Base-by-base conservation (phyloP, 2,329 filamentous ascomycete species). In the Colletotrichum tamarilloi region DNA sequence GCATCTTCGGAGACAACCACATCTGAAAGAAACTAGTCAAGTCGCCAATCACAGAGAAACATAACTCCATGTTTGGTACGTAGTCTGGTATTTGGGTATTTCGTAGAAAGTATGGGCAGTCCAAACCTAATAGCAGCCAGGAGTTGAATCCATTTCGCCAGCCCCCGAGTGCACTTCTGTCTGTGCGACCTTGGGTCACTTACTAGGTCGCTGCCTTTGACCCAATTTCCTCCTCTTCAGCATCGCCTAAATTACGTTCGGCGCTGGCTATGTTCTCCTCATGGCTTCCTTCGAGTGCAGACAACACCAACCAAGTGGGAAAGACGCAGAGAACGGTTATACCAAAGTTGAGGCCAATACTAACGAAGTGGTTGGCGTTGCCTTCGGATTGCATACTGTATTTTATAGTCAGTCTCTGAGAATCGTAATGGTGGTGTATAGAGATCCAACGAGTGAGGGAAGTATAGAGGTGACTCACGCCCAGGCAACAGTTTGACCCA, bases 331-430 rank as follows among this genome's bases (percentile, higher is more conserved):
- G 52, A 28, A 57, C n/a, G n/a, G 67, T 68, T 5, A 64, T 64
- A 9, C 59, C 35, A 57, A 68, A 64, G 35, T 68, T 68, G 28
- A 68, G 59, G 22, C 67, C 35, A 28, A 68, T 64, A 26, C 59
- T 68, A 19, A 68, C 67, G 28, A 64, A 68, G n/a, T 68, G 67
- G 28, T 68, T 68, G 24, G 67, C 67, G 32, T 68, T 68, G 19
- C 67, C 67, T 26, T 68, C 67, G 12, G 59, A 68, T 26, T 68
- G 67, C 67, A 68, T 68, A 26, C 59, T 68, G 14, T 22, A 26
- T 6, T 11, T 28, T 6, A 49, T 3, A 28, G 35, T 64, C 19
- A 60, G n/a, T 6, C 28, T 8, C 11, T 9, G 58, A 12, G 16
- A 5, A 19, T 53, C 5, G 19, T 19, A 5, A 9, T 42, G n/a